Conservation (phyloP, 129 eudicot species). For the Ambrosia artemisiifolia region DNA sequence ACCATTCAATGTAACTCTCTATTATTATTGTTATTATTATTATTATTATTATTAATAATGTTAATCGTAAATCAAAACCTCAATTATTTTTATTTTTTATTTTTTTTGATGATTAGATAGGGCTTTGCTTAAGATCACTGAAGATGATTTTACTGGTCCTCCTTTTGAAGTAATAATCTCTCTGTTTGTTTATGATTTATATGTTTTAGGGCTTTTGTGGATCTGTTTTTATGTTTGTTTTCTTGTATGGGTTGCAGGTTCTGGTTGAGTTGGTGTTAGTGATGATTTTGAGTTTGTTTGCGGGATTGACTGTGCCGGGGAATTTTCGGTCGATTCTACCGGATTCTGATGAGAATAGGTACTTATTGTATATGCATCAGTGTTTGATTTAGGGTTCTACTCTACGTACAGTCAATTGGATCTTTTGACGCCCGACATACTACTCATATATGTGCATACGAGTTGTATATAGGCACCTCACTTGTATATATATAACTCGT, state of each 20-base stretch:
- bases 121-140: slow-evolving; percentile 82
- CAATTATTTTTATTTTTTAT: not conserved
- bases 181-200: not conserved
- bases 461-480: too few species aligned
- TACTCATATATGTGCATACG: too few species aligned
- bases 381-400: not conserved
- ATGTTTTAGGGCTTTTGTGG: slow-evolving; percentile 9
- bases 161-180: slow-evolving; percentile 53
- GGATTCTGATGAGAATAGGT: slow-evolving; percentile 92
- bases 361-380: not conserved
- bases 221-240: not conserved
- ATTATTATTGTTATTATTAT: not conserved
- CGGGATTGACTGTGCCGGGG: slow-evolving; percentile 86
- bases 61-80: not conserved
- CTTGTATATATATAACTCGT: too few species aligned
- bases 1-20: slow-evolving; percentile 75
- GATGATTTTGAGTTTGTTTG: slow-evolving; percentile 73
- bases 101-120: slow-evolving; percentile 46
- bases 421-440: too few species aligned
- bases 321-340: slow-evolving; percentile 75
- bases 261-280: slow-evolving; percentile 63
- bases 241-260: slow-evolving; percentile 49
- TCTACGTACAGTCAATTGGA: too few species aligned
- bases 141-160: slow-evolving; percentile 82
- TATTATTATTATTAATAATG: not conserved